Evolutionary conservation across 371 early-diverging fungal genomes (phyloP), one percentile per base, ranked within the genome.

Genomic region (Sporodiniella umbellata): DNA sequence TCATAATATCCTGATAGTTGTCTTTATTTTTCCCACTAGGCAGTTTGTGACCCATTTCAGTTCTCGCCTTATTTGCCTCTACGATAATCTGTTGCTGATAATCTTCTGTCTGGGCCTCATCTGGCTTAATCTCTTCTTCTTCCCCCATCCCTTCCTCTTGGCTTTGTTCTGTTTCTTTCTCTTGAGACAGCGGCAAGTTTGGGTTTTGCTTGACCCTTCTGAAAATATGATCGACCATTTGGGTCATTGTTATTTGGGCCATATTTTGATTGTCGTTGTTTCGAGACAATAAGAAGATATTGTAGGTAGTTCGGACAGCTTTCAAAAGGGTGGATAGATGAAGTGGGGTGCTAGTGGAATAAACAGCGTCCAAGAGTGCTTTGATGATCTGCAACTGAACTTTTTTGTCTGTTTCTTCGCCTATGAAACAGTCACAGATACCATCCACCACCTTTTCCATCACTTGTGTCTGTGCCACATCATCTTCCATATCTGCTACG

Each of bases 161-260:
- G 3, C 17, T 24, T 40, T 24, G 26, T 15, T 38, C 26, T n/a
- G 18, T 45, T 10, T 43, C 18, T 18, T 10, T 43, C 38, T 17
- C n/a, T 33, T 40, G 42, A 26, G 31, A 12, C n/a, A 37, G 35
- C 18, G 37, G 33, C 14, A 38, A 28, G 22, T 58, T 55, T 14
- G 70, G 60, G 17, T 64, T 46, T 47, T 68, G 31, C 56, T 74
- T 54, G 33, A 84, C 78, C 39, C 89, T 68, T 38, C 78, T 61
- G 54, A 93, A 88, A n/a, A 94, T 87, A 37, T 86, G 78, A 42
- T 87, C 83, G 8, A 93, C 86, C 89, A 96, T 96, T 65, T 96
- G 95, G 0, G 87, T 85, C 45, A 96, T 65, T 0, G 94, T 86
- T 4, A 87, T 87, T 60, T 94, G 92, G 1, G 95, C 92, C 21